Percentiles rank a stretch among this genome's conserved stretches.
Evolutionary conservation across 768 basidiomycete species (phyloP).

Genomic region (Lentinula sp.): DNA sequence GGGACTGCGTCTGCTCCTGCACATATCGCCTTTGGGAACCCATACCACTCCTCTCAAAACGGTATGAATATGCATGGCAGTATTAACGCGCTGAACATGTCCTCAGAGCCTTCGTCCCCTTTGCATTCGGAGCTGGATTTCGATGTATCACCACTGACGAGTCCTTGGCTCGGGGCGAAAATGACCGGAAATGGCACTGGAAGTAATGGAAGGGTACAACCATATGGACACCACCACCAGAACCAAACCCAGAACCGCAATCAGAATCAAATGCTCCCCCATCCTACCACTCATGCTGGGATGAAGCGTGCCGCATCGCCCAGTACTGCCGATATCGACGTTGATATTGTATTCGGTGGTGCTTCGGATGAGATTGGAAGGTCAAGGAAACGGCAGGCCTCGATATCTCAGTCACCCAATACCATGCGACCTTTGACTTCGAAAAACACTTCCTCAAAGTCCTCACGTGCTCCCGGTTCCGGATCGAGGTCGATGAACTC

Average conservation of each 20-base stretch:
- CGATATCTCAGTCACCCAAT: conserved; percentile 2
- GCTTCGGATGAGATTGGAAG: background rate
- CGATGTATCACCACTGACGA: conserved; percentile 75
- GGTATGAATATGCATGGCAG: background rate
- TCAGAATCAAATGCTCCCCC: conserved; percentile 8
- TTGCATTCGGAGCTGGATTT: conserved; percentile 54
- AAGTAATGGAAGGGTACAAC: background rate
- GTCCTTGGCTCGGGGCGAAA: conserved; percentile 72
- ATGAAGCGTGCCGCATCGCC: conserved; percentile 57
- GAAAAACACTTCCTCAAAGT: background rate
- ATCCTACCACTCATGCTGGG: conserved; percentile 10
- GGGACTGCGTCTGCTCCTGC: conserved; percentile 64
- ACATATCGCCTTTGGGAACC: conserved; percentile 56
- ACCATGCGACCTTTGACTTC: conserved; percentile 2
- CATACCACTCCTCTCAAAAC: background rate
- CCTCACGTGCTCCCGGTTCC: conserved; percentile 7
- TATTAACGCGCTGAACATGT: background rate
- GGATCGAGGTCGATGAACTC: conserved; percentile 51
- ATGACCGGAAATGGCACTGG: background rate
- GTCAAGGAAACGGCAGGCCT: conserved; percentile 16
- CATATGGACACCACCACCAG: conserved; percentile 6
- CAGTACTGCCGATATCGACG: conserved; percentile 40
- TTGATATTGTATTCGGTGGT: background rate
- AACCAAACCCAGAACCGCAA: conserved; percentile 8
- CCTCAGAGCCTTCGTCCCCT: conserved; percentile 28